Evolutionary conservation across 139 green algal genomes (phyloP).

Genomic region (Chlorella sp.): DNA sequence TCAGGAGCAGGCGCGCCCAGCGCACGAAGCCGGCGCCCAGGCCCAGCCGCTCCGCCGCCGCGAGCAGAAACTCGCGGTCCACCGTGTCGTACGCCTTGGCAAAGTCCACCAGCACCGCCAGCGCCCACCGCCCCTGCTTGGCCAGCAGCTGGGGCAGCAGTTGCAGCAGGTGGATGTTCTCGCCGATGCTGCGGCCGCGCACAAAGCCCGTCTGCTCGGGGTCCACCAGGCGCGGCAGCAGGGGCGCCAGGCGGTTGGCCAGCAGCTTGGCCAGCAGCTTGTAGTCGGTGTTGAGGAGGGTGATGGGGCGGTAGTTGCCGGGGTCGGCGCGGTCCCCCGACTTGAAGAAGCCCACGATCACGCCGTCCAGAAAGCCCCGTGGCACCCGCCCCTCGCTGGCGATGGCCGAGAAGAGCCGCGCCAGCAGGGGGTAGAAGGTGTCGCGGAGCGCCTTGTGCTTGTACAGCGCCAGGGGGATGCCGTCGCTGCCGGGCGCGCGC

Average conservation of each 20-base stretch:
- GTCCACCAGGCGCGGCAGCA: constrained; percentile 9
- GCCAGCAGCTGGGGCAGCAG: constrained; percentile 17
- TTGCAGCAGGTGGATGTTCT: constrained; percentile 31
- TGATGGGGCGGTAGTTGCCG: constrained; percentile 43
- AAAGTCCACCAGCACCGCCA: constrained; percentile 29
- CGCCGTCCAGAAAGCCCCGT: constrained; percentile 15
- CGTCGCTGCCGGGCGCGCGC: constrained; percentile 1
- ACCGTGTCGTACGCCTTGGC: constrained; percentile 47
- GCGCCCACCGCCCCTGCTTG: too few relatives aligned
- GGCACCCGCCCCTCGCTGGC: not conserved
- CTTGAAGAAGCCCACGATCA: constrained; percentile 37
- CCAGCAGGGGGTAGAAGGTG: not conserved
- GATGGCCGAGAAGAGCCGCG: constrained; percentile 3
- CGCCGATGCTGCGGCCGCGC: constrained; percentile 24
- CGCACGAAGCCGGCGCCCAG: constrained; percentile 11
- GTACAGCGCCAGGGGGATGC: constrained; percentile 8
- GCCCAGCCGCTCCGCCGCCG: constrained; percentile 10
- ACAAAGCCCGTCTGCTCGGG: constrained; percentile 45
- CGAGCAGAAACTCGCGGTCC: constrained; percentile 23
- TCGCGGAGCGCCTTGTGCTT: not conserved
- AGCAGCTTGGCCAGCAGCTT: constrained; percentile 29
- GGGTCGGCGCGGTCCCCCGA: not conserved
- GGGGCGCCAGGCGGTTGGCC: not conserved
- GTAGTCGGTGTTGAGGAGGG: constrained; percentile 41
- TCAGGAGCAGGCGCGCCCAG: constrained; percentile 25